Evolutionary conservation across 2,329 filamentous ascomycete species (phyloP), one percentile per base, ranked within the genome.

Genomic region (Aspergillus ruber): DNA sequence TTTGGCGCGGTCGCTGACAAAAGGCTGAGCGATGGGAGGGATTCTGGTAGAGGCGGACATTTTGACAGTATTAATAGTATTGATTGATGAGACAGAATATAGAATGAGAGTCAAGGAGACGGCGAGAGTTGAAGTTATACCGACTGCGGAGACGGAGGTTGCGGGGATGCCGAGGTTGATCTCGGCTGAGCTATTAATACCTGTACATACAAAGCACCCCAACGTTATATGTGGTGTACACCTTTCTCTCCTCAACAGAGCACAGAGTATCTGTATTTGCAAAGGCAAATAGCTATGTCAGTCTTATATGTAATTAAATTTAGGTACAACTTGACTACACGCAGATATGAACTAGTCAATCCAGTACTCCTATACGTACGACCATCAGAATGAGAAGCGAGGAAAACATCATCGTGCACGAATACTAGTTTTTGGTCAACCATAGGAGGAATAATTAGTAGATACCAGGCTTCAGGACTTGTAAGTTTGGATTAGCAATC

Each of bases 1-100:
- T 73, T 85, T 88, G 45, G 90, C 90, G 62, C 82, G 78, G 50
- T 94, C 89, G 73, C 88, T 94, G 57, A 96, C 88, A 67, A 78
- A 81, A 21, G 77, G 77, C 52, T 71, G 67, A 36, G 78, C 81
- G 57, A 84, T 78, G 47, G 72, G 67, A 38, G 81, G 81, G 50
- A 84, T 82, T 68, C 66, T 77, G 59, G 63, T 50, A 21, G 70
- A 73, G 44, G 72, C 71, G 50, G 78, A 77, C 57, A 81, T 80
- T 45, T 63, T 64, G 42, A 33, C 33, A 40, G n/a, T 46, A 20
- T 29, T 44, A 43, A 40, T 27, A 40, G 27, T 36, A 48, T 18
- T 9, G 13, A 20, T 27, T n/a, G 10, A 32, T 42, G 46, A 44
- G 21, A 43, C 20, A 3, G 21, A 33, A 38, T n/a, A 41, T n/a